phyloP scores from a whole-genome alignment of 2,329 filamentous ascomycete genomes.

The Penicillium oxalicum region DNA sequence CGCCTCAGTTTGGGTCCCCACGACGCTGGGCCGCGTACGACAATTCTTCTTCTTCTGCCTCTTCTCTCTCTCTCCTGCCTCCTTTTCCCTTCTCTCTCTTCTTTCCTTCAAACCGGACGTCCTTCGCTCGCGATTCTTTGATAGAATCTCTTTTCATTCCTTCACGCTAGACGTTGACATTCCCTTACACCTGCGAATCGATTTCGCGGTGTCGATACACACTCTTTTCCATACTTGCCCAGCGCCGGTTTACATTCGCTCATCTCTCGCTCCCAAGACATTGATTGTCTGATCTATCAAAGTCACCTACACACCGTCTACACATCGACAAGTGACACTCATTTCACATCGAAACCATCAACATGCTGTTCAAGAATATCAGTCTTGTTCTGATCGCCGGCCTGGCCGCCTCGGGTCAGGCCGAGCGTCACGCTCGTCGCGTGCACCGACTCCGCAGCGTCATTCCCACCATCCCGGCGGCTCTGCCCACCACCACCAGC shows the following conservation, averaged over 20 bases:
- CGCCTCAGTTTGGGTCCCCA: too few species aligned
- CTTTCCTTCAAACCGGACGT: not conserved
- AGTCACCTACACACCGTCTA: not conserved
- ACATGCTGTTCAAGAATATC: constrained; percentile 35
- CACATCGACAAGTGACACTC: not conserved
- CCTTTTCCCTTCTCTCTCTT: constrained; percentile 13
- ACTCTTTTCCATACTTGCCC: constrained; percentile 9
- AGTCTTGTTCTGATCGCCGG: constrained; percentile 32
- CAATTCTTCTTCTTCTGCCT: not conserved
- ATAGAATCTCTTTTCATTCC: constrained; percentile 1
- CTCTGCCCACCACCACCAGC: constrained; percentile 17
- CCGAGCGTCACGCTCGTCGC: constrained; percentile 24
- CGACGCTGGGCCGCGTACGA: too few species aligned
- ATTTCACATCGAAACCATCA: constrained; percentile 6
- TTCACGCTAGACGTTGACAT: constrained; percentile 5
- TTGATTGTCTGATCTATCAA: constrained; percentile 3
- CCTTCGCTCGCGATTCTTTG: constrained; percentile 1
- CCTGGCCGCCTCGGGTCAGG: constrained; percentile 32
- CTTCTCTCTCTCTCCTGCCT: not conserved
- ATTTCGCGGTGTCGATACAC: constrained; percentile 26
- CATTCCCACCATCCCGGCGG: constrained; percentile 8
- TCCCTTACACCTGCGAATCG: constrained; percentile 29
- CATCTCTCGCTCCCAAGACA: not conserved
- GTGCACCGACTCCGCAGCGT: constrained; percentile 10
- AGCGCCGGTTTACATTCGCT: constrained; percentile 5